Evolutionary conservation across 805 yeast species (phyloP), one percentile per base, ranked within the genome.

Genomic region (Cyberlindnera galapagoensis): DNA sequence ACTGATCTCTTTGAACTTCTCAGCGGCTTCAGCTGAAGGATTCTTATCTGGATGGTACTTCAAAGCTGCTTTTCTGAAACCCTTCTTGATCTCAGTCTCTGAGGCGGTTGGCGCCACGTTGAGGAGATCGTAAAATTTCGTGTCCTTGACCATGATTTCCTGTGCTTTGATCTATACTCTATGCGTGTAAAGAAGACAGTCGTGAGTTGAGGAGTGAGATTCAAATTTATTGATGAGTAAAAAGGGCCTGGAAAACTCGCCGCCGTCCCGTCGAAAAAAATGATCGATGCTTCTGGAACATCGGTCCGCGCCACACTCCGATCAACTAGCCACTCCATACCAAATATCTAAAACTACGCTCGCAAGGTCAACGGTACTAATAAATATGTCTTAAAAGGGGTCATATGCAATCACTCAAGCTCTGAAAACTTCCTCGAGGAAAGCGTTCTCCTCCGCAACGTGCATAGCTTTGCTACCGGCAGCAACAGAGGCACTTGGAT

Each of bases 401-500:
- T n/a, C n/a, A n/a, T n/a, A n/a, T n/a, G n/a, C n/a, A n/a, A n/a
- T n/a, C n/a, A n/a, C 38, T 15, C 28, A 25, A 24, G 33, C 32
- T 31, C 38, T 43, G 63, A 85, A 81, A 40, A 80, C 94, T 35
- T 83, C 94, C 38, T 69, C 66, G 59, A 90, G 69, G 71, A 92
- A 85, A 23, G 80, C 78, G 47, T 77, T 81, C 68, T 92, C 97
- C 70, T 92, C 95, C 44, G 80, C 80, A 42, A 61, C 57, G 63
- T 92, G 98, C 76, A 76, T 76, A 44, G 78, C 63, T 77, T 92
- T 92, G 42, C 84, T 70, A 65, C 98, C 98, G 47, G 97, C 95
- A 54, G 99, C 98, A 55, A 92, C 95, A 42, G 95, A 80, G 28
- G 97, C 97, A 59, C 90, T 79, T 60, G 98, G 98, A 58, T 85